Conservation (phyloP, 2,329 filamentous ascomycete species). For the Xylaria sp. region DNA sequence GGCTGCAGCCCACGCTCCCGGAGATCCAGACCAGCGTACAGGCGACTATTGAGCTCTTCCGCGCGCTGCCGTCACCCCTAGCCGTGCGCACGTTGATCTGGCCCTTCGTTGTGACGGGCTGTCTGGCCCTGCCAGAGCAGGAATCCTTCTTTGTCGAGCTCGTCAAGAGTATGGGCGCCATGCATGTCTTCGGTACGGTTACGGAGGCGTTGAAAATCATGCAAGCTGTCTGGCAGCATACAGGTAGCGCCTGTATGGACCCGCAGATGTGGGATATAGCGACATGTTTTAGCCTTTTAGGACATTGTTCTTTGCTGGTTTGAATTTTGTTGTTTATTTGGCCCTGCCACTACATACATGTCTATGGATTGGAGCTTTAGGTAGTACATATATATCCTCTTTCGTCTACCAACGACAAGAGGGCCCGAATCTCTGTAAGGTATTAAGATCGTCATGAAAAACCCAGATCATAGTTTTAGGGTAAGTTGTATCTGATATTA, state of each 20-base stretch:
- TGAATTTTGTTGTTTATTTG: slow-evolving; percentile 12
- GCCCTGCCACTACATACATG: background rate
- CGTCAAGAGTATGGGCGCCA: slow-evolving; percentile 39
- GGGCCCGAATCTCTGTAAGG: no score
- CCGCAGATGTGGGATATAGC: slow-evolving; percentile 44
- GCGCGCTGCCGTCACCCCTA: slow-evolving; percentile 37
- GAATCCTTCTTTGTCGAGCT: slow-evolving; percentile 42
- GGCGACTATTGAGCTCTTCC: slow-evolving; percentile 40
- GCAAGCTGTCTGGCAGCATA: slow-evolving; percentile 42
- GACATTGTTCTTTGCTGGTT: slow-evolving; percentile 39
- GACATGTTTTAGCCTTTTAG: slow-evolving; percentile 42
- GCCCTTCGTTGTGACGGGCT: slow-evolving; percentile 47
- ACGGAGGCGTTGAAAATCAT: slow-evolving; percentile 42
- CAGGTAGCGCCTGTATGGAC: slow-evolving; percentile 29
- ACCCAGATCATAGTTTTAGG: no score
- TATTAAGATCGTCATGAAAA: no score
- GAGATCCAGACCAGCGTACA: slow-evolving; percentile 39
- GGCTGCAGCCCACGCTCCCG: slow-evolving; percentile 39
- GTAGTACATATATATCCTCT: no score
- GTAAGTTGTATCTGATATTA: no score
- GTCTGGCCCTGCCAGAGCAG: slow-evolving; percentile 41
- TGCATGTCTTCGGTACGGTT: slow-evolving; percentile 45
- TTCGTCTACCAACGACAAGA: background rate
- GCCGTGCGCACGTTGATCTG: slow-evolving; percentile 45
- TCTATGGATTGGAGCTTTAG: background rate